Evolutionary conservation across 352 stramenopile genomes (phyloP).

Genomic region (Bremia lactucae): DNA sequence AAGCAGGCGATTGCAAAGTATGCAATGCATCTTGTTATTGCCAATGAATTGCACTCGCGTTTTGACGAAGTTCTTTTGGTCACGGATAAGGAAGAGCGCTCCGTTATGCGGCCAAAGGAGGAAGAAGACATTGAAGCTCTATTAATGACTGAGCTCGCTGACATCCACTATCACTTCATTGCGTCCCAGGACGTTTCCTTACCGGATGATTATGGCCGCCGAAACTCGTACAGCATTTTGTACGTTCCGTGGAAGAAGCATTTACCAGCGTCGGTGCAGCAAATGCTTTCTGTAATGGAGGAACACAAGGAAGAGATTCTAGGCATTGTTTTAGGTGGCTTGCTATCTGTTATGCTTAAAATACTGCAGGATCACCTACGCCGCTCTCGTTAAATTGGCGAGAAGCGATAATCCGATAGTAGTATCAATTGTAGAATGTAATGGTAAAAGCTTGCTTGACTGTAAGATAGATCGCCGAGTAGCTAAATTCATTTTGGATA

Average conservation of each 20-base stretch:
- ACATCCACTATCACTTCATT: conserved; percentile 69
- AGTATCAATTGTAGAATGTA: too few relatives aligned
- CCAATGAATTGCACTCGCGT: conserved; percentile 92
- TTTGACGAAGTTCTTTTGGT: conserved; percentile 87
- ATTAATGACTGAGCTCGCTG: conserved; percentile 53
- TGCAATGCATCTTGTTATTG: conserved; percentile 94
- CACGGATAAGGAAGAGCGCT: conserved; percentile 41
- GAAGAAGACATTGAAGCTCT: conserved; percentile 49
- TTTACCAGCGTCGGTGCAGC: conserved; percentile 30
- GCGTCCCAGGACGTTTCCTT: conserved; percentile 45
- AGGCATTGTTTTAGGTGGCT: conserved; percentile 49
- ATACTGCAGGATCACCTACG: conserved; percentile 55
- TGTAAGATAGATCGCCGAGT: too few relatives aligned
- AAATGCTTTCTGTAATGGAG: conserved; percentile 29
- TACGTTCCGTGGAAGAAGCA: conserved; percentile 32
- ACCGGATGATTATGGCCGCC: conserved; percentile 38
- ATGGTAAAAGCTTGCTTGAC: too few relatives aligned
- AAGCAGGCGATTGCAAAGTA: conserved; percentile 89
- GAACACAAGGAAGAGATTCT: conserved; percentile 70
- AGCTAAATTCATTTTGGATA: too few relatives aligned
- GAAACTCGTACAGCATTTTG: conserved; percentile 14
- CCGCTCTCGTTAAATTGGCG: conserved; percentile 11
- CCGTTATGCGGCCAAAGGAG: conserved; percentile 41
- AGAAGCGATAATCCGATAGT: too few relatives aligned
- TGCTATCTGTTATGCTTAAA: conserved; percentile 65